Percentiles rank a stretch among this genome's conserved stretches.
These are phyloP conservation scores for Podospora didyma DNA, from an alignment of 495 filamentous ascomycete species.

Conservation along the genomic window DNA sequence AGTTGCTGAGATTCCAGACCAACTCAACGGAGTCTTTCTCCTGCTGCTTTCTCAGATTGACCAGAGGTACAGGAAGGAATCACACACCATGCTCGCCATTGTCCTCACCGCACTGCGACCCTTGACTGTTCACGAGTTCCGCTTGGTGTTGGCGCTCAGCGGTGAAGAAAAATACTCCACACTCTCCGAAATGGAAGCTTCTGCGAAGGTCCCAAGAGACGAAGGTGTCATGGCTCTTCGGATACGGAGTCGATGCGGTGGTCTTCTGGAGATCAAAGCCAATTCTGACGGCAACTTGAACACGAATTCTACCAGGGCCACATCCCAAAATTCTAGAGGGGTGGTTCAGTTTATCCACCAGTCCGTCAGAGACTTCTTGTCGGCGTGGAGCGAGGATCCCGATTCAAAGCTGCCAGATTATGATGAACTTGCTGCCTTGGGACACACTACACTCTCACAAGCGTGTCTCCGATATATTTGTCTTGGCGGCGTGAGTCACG, in stretches of 20 bases:
- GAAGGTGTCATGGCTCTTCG: constrained; percentile 4
- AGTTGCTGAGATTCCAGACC: neutral
- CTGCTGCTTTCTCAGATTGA: constrained; percentile 6
- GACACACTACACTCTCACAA: neutral
- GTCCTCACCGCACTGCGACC: constrained; percentile 7
- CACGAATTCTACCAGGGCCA: no score
- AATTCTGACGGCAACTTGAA: no score
- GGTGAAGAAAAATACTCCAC: neutral
- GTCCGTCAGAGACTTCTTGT: constrained; percentile 9
- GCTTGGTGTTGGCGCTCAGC: constrained; percentile 1
- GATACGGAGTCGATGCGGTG: constrained; percentile 10
- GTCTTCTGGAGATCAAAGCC: constrained; percentile 8
- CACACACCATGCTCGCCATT: constrained; percentile 8
- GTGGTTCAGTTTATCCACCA: constrained; percentile 14
- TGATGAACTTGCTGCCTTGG: neutral
- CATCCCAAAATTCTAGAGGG: neutral
- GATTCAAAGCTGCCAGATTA: neutral
- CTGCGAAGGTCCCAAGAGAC: neutral
- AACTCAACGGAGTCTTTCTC: constrained; percentile 3
- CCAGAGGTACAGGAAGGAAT: constrained; percentile 3
- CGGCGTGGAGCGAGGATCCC: neutral
- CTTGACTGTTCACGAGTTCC: constrained; percentile 6
- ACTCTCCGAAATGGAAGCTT: neutral
- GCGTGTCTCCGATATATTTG: neutral
- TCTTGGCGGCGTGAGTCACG: neutral